A percentile compares a stretch with the other conserved stretches of the same genome.
These are phyloP conservation scores for Colletotrichum sojae DNA, from an alignment of 2,329 filamentous ascomycete genomes.

Conservation along the genomic window DNA sequence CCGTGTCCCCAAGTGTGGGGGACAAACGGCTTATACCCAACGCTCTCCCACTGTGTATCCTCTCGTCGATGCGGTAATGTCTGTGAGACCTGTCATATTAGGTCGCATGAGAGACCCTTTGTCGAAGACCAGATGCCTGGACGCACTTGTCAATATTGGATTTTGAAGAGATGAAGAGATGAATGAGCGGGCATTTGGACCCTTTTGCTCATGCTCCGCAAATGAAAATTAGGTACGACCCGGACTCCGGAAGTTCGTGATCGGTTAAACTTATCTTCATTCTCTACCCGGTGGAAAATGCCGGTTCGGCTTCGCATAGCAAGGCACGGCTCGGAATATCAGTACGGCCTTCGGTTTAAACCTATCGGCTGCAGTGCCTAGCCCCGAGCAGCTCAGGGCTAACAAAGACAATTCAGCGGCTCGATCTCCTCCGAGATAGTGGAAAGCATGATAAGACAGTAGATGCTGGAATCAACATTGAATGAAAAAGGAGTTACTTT, in stretches of 20 bases:
- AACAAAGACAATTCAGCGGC: not conserved
- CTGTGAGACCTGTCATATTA: conserved; percentile 8
- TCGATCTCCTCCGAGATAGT: conserved; percentile 10
- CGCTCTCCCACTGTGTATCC: not conserved
- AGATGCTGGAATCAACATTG: not conserved
- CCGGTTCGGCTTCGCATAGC: not conserved
- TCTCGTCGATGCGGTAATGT: not conserved
- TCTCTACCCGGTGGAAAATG: not conserved
- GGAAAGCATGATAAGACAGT: not conserved
- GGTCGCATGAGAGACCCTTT: conserved; percentile 18
- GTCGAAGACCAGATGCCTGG: not conserved
- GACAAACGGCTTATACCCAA: not conserved
- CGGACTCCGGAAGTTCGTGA: no score
- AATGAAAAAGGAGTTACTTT: no score
- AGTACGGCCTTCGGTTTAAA: not conserved
- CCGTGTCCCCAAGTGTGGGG: not conserved
- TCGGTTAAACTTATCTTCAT: no score
- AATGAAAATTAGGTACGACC: no score
- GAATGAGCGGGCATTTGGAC: conserved; percentile 1
- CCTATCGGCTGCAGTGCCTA: conserved; percentile 3
- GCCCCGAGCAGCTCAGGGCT: no score
- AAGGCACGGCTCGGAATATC: not conserved
- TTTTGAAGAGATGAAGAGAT: not conserved
- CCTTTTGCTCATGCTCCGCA: not conserved
- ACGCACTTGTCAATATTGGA: no score